Percentiles rank a stretch among this genome's conserved stretches.
Evolutionary conservation across 805 yeast genomes (phyloP).

Genomic region (Sugiyamaella americana): DNA sequence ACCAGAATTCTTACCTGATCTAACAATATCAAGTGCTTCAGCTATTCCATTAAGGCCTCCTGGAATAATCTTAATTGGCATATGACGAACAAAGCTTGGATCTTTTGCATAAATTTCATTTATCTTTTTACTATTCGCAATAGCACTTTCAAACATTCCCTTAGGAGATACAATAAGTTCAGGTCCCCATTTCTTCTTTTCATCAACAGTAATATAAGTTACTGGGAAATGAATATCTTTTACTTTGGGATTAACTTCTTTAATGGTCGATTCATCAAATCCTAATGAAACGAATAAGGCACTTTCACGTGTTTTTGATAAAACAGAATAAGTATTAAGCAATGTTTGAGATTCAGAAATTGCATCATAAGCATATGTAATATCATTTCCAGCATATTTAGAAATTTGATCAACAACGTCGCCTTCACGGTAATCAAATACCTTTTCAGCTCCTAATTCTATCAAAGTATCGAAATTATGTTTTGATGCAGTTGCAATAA

Average conservation of each 20-base stretch:
- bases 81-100: conserved; percentile 7
- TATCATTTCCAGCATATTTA: conserved; percentile 22
- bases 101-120: conserved; percentile 2
- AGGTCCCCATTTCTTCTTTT: conserved; percentile 11
- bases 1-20: no score
- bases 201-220: conserved; percentile 15
- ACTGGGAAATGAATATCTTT: conserved; percentile 7
- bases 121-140: conserved; percentile 2
- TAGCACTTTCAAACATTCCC: conserved; percentile 11
- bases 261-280: conserved; percentile 3
- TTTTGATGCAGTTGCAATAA: conserved; percentile 46
- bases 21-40: no score
- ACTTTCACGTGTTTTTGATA: conserved; percentile 13
- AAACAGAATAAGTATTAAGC: conserved; percentile 11
- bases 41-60: conserved; percentile 13
- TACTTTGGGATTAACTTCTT: conserved; percentile 7
- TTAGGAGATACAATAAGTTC: conserved; percentile 10
- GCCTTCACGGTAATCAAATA: conserved; percentile 41
- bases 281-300: conserved; percentile 2
- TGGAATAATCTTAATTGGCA: conserved; percentile 12
- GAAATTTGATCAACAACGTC: conserved; percentile 42
- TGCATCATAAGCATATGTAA: conserved; percentile 25
- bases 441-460: conserved; percentile 39
- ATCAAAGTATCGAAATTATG: conserved; percentile 39
- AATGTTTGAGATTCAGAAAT: conserved; percentile 18